A percentile compares a stretch with the other conserved stretches of the same genome.
Conservation (phyloP, 2,329 filamentous ascomycete species). For the Fusarium sp. region DNA sequence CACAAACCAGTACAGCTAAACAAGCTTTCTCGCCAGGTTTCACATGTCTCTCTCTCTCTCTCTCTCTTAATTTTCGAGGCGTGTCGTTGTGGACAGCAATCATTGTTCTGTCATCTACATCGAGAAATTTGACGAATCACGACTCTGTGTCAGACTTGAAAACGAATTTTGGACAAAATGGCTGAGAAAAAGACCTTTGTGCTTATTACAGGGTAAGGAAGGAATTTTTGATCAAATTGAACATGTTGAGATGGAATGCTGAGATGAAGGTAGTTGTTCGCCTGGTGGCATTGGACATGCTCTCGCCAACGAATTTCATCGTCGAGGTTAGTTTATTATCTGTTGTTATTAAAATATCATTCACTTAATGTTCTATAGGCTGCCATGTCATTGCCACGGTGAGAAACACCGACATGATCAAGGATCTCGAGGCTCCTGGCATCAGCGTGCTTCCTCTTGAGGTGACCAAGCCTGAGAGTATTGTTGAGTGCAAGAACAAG, state of each 20-base stretch:
- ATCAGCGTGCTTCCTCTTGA: constrained; percentile 64
- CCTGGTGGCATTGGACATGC: constrained; percentile 69
- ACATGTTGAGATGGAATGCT: neutral
- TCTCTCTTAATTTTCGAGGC: too few species aligned
- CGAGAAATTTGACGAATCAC: neutral
- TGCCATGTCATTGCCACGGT: constrained; percentile 67
- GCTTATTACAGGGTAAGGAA: constrained; percentile 61
- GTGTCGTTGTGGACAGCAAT: neutral
- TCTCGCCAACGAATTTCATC: constrained; percentile 63
- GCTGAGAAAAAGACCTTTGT: constrained; percentile 53
- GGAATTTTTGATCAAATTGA: neutral
- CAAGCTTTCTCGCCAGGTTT: neutral
- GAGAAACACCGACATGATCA: constrained; percentile 60
- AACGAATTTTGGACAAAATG: constrained; percentile 24
- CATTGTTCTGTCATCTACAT: neutral
- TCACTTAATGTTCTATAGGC: constrained; percentile 23
- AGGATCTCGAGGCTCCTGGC: constrained; percentile 56
- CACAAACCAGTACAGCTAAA: neutral
- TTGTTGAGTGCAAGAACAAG: constrained; percentile 58
- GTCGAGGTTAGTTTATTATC: constrained; percentile 52
- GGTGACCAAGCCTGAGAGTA: constrained; percentile 63
- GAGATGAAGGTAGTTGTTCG: constrained; percentile 58
- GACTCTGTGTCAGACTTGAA: neutral
- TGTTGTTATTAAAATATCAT: neutral
- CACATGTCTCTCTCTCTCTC: constrained; percentile 1